A percentile compares a stretch with the other conserved stretches of the same genome.
These are phyloP conservation scores for Beta vulgaris DNA, from an alignment of 148 eudicot species.

Conservation along the genomic window DNA sequence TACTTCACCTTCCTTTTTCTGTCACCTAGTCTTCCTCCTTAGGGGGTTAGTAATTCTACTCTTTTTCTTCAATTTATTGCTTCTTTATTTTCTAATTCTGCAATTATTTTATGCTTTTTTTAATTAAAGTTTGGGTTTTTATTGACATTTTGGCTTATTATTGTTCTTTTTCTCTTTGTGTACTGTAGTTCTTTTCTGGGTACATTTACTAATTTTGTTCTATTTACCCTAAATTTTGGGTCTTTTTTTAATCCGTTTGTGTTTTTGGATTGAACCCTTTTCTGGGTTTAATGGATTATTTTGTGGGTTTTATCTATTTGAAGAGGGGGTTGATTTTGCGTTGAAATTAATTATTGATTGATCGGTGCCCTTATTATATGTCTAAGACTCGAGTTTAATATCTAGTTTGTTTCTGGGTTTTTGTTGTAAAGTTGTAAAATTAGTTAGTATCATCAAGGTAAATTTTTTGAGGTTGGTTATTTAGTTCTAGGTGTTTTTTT, in stretches of 20 bases:
- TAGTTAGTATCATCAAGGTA: constrained; percentile 6
- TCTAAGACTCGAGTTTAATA: background rate
- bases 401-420: background rate
- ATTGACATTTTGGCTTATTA: constrained; percentile 12
- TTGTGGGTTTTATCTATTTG: background rate
- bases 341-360: constrained; percentile 11
- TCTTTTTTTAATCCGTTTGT: background rate
- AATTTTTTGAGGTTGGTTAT: constrained; percentile 4
- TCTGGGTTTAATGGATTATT: constrained; percentile 16
- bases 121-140: constrained; percentile 4
- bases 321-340: constrained; percentile 8
- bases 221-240: background rate
- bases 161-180: background rate
- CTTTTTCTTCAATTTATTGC: constrained; percentile 10
- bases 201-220: background rate
- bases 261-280: background rate
- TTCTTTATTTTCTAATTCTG: background rate
- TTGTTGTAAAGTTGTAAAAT: background rate
- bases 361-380: background rate
- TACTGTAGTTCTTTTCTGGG: background rate
- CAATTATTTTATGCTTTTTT: background rate
- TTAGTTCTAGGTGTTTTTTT: background rate
- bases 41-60: constrained; percentile 25
- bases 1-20: constrained; percentile 3
- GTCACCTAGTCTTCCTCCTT: constrained; percentile 13